Base-by-base conservation (phyloP, 495 filamentous ascomycete species). In the Aspergillus affinis region DNA sequence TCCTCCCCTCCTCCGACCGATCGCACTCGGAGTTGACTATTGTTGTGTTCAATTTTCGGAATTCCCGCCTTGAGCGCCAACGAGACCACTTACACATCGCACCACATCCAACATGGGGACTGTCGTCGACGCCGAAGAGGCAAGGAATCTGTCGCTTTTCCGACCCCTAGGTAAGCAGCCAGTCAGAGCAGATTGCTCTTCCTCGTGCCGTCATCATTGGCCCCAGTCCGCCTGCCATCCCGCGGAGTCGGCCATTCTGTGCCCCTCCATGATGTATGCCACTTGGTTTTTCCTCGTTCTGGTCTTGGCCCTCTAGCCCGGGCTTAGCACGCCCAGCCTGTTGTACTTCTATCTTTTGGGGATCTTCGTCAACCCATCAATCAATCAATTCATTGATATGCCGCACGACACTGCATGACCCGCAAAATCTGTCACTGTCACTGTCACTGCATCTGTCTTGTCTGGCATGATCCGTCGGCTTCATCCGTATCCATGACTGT, bases 81-180 rank as follows among this genome's bases (percentile, higher is more conserved):
- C 59, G 32, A 48, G n/a, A 59, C 55, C 51, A 47, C n/a, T 45
- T 58, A 36, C 50, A 29, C 60, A 57, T 55, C 57, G 46, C 49
- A 65, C 60, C 18, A 13, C 41, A 19, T 18, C 13, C 55, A 51
- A 54, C 58, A 77, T 77, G 74, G 69, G 72, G 45, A 60, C 70
- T 32, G 58, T 61, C 23, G 69, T 78, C 65, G 77, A 80, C 70
- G 76, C 76, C 62, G 75, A 79, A 72, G 71, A 70, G 67, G 78
- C 76, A 56, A 72, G 74, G 62, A 63, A 79, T 52, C 65, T 80
- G 68, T 80, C 78, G 60, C 71, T 80, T 50, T 79, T 80, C 64
- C 72, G 78, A 57, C 78, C 78, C 61, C 65, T 80, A 65, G 78
- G 78, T 80, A 70, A 66, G 65, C 66, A 73, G 59, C 78, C 78